phyloP scores from a whole-genome alignment of 495 filamentous ascomycete genomes.

The Daldinia concentrica region DNA sequence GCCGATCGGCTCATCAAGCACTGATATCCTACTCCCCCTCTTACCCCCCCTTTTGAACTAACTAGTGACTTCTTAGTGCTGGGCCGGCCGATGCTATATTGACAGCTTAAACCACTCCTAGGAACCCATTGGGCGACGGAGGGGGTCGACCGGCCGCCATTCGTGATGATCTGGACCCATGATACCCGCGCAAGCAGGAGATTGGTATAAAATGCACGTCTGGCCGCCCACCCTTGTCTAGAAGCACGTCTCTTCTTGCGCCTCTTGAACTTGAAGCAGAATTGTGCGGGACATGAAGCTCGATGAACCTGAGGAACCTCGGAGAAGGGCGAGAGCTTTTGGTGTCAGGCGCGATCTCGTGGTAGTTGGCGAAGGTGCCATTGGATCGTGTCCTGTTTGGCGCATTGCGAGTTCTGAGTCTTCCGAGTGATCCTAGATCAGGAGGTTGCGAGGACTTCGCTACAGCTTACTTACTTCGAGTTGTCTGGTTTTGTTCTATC shows the following conservation, averaged over 20 bases:
- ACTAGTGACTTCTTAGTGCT: not conserved
- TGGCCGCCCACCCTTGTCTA: constrained; percentile 35
- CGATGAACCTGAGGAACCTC: constrained; percentile 25
- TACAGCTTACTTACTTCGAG: constrained; percentile 10
- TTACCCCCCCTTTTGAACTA: not conserved
- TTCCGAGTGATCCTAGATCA: constrained; percentile 30
- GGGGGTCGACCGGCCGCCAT: constrained; percentile 19
- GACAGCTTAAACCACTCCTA: constrained; percentile 16
- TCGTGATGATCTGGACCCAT: constrained; percentile 30
- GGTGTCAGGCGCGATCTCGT: constrained; percentile 19
- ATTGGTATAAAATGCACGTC: constrained; percentile 25
- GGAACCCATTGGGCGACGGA: constrained; percentile 23
- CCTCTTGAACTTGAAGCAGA: constrained; percentile 1
- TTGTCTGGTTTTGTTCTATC: constrained; percentile 1
- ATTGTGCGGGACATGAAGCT: not conserved
- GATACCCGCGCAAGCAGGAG: not conserved
- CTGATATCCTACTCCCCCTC: not conserved
- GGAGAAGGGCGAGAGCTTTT: constrained; percentile 29
- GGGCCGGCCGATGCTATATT: constrained; percentile 3
- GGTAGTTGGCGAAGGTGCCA: constrained; percentile 6
- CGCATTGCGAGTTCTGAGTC: constrained; percentile 23
- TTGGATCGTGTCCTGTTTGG: constrained; percentile 6
- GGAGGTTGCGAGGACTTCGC: constrained; percentile 24
- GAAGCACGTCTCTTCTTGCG: constrained; percentile 4
- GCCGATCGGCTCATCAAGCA: not conserved